Evolutionary conservation across 73 alveolate genomes (phyloP).

Genomic region (Paramecium biaurelia): DNA sequence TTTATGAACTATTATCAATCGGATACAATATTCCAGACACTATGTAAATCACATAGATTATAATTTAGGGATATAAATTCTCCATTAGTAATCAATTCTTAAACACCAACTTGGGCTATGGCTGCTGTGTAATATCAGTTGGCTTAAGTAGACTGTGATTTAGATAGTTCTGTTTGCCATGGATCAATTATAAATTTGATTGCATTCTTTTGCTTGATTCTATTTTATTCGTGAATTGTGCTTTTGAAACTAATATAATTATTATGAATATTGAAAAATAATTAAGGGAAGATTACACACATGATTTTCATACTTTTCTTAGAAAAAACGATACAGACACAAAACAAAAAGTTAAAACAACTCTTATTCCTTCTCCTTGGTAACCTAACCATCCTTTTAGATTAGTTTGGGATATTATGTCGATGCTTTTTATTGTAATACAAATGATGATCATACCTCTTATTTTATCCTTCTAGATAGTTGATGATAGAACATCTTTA

Average conservation of each 20-base stretch:
- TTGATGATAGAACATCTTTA: background rate
- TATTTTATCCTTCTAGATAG: background rate
- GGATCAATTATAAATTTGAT: background rate
- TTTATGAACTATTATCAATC: background rate
- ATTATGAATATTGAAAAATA: background rate
- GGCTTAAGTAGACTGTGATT: background rate
- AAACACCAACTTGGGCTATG: conserved; percentile 29
- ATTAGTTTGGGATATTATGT: conserved; percentile 5
- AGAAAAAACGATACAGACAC: background rate
- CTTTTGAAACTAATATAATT: background rate
- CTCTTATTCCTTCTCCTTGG: background rate
- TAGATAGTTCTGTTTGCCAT: background rate
- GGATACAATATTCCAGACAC: conserved; percentile 38
- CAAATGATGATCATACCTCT: conserved; percentile 36
- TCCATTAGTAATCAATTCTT: background rate
- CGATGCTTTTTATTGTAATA: background rate
- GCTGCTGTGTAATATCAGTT: conserved; percentile 3
- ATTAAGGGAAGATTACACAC: background rate
- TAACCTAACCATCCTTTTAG: conserved; percentile 10
- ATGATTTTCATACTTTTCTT: background rate
- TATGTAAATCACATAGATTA: background rate
- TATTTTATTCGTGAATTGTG: background rate
- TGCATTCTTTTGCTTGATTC: background rate
- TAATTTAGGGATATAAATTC: background rate
- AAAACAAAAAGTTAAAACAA: background rate